Percentiles rank a stretch among this genome's conserved stretches.
Evolutionary conservation across 2,329 filamentous ascomycete genomes (phyloP).

Genomic region (Trichoderma endophyticum): DNA sequence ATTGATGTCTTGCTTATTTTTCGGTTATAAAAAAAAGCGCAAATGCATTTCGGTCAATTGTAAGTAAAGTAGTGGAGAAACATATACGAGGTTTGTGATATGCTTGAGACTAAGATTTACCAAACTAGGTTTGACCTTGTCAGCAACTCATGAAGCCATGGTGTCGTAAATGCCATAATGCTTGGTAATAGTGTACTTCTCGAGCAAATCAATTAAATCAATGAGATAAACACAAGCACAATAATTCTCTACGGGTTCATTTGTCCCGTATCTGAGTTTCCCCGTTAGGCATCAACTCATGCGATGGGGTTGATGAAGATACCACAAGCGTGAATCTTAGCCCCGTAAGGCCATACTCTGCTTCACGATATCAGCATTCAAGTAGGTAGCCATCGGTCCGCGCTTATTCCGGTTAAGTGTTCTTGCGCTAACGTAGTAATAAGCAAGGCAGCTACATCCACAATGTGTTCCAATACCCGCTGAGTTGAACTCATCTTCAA

Average conservation of each 20-base stretch:
- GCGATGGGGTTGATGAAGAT: neutral
- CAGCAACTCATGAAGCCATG: neutral
- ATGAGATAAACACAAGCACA: neutral
- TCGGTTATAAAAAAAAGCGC: neutral
- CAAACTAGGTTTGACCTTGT: neutral
- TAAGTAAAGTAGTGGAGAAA: neutral
- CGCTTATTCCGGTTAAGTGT: neutral
- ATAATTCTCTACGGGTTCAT: neutral
- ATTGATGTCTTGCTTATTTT: neutral
- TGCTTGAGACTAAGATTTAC: neutral
- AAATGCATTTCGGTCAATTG: neutral
- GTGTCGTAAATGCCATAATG: neutral
- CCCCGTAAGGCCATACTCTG: neutral
- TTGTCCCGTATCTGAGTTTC: neutral
- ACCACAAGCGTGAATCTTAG: neutral
- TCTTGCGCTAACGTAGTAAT: neutral
- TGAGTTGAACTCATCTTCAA: neutral
- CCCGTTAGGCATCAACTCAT: neutral
- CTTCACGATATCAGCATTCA: neutral
- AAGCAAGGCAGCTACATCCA: neutral
- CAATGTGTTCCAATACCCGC: neutral
- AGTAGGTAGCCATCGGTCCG: neutral
- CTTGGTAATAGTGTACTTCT: neutral
- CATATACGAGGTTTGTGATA: neutral
- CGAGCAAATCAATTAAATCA: neutral